Base-by-base conservation (phyloP, 2,329 filamentous ascomycete species). In the Aspergillus fumigatus region DNA sequence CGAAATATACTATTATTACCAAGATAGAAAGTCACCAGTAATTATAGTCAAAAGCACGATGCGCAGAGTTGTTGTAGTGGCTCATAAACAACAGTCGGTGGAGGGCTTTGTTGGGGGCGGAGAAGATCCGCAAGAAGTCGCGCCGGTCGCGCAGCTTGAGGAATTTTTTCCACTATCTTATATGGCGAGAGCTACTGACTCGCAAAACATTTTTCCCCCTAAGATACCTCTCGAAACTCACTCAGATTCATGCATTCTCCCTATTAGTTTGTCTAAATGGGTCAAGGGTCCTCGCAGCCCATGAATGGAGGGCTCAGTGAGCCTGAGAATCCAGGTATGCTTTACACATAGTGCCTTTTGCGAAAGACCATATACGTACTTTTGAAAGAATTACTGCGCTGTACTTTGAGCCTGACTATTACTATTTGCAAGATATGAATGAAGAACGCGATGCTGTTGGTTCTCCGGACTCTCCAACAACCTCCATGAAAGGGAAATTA, bases 281-380 rank as follows among this genome's bases (percentile, higher is more conserved):
- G 63, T 35, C 59, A 65, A 50, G 48, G 53, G 14, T 59, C 62
- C 14, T 65, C 65, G 1, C 65, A 67, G n/a, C 53, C 52, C 21
- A 19, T 53, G 29, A 41, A 57, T 40, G 25, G 47, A 7, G 59
- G 51, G 50, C 40, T 32, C 17, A 27, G 43, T 26, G 54, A 50
- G 25, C 43, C 48, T n/a, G 52, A 55, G 45, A 43, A 51, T 41
- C 21, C 23, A 19, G 51, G 62, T 64, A 54, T 48, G 59, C 61
- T 19, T 32, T 40, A 21, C 19, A 19, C 45, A 32, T 2, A n/a
- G 27, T 38, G 32, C 32, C 7, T 38, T 23, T 23, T 26, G 5
- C 14, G 8, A 14, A 25, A 23, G 11, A 17, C 14, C 9, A 4
- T 47, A 7, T 47, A 23, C 14, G 14, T 25, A 7, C 21, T 25